A percentile compares a stretch with the other conserved stretches of the same genome.
These are phyloP conservation scores for Knoxdaviesia proteae DNA, from an alignment of 2,329 filamentous ascomycete species.

Conservation along the genomic window DNA sequence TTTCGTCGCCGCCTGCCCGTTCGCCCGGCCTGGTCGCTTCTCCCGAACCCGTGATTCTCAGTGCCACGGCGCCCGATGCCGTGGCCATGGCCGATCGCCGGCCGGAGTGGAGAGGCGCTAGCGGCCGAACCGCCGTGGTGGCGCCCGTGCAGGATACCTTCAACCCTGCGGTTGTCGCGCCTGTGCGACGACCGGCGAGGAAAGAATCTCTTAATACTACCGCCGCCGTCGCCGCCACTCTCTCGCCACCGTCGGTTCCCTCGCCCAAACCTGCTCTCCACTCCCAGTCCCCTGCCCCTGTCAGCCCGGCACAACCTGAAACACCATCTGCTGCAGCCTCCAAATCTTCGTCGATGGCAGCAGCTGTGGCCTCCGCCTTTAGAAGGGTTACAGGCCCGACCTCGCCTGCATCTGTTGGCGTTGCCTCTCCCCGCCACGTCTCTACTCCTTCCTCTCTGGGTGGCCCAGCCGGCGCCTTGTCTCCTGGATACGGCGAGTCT, in stretches of 20 bases:
- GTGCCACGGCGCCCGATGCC: too few species aligned
- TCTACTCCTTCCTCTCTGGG: neutral
- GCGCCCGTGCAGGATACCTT: conserved; percentile 41
- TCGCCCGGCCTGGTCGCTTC: neutral
- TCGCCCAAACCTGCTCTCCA: too few species aligned
- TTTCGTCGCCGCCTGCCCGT: neutral
- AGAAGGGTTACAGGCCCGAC: too few species aligned
- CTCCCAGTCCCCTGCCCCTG: conserved; percentile 10
- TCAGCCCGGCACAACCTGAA: conserved; percentile 14
- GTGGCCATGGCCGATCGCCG: conserved; percentile 14
- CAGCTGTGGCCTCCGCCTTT: too few species aligned
- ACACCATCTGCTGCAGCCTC: conserved; percentile 5
- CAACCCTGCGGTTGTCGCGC: conserved; percentile 7
- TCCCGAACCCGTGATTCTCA: too few species aligned
- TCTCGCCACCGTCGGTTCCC: too few species aligned
- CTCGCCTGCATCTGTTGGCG: too few species aligned
- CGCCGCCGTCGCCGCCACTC: too few species aligned
- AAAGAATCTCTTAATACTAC: too few species aligned
- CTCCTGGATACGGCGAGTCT: too few species aligned
- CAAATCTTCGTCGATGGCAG: neutral
- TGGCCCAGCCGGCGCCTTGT: too few species aligned
- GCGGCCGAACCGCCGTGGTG: conserved; percentile 43
- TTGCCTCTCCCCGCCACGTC: conserved; percentile 4
- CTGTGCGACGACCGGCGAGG: too few species aligned
- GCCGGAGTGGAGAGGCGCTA: conserved; percentile 53